Conservation (phyloP, 2,329 filamentous ascomycete genomes). For the Phyllosticta capitalensis region DNA sequence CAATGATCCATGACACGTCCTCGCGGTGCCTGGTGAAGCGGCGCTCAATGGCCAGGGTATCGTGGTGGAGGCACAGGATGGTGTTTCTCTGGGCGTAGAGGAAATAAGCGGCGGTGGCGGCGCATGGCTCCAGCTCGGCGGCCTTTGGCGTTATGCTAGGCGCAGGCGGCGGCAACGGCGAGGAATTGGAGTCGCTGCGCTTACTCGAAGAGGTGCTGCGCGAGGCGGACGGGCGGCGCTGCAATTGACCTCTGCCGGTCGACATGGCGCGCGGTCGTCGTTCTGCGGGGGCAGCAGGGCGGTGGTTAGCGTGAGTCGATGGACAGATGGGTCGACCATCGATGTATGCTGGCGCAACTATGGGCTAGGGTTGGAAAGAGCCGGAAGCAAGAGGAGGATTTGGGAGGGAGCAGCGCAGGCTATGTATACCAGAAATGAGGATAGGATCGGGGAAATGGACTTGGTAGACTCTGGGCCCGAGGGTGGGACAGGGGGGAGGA, state of each 20-base stretch:
- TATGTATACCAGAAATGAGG: slow-evolving; percentile 18
- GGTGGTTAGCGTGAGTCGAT: slow-evolving; percentile 13
- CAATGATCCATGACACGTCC: slow-evolving; percentile 72
- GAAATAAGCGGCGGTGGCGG: slow-evolving; percentile 83
- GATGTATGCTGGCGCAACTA: neutral
- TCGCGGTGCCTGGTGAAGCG: slow-evolving; percentile 77
- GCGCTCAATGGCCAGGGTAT: slow-evolving; percentile 80
- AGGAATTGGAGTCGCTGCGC: slow-evolving; percentile 18
- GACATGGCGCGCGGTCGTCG: slow-evolving; percentile 32
- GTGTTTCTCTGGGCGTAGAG: slow-evolving; percentile 76
- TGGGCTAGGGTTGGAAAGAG: neutral
- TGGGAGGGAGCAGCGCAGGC: slow-evolving; percentile 17
- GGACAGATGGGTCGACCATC: slow-evolving; percentile 3
- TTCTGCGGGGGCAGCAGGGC: slow-evolving; percentile 21
- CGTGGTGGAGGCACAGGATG: slow-evolving; percentile 83
- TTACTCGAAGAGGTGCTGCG: slow-evolving; percentile 22
- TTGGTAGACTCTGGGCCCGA: neutral
- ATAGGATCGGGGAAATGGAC: slow-evolving; percentile 19
- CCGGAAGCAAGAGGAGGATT: slow-evolving; percentile 13
- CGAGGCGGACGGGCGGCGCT: slow-evolving; percentile 34
- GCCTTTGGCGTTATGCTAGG: slow-evolving; percentile 36
- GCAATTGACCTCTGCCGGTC: slow-evolving; percentile 23
- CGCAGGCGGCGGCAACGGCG: slow-evolving; percentile 26
- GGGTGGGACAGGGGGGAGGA: neutral
- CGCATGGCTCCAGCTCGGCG: slow-evolving; percentile 67